Evolutionary conservation across 768 basidiomycete genomes (phyloP).

Genomic region (Naganishia vishniacii): DNA sequence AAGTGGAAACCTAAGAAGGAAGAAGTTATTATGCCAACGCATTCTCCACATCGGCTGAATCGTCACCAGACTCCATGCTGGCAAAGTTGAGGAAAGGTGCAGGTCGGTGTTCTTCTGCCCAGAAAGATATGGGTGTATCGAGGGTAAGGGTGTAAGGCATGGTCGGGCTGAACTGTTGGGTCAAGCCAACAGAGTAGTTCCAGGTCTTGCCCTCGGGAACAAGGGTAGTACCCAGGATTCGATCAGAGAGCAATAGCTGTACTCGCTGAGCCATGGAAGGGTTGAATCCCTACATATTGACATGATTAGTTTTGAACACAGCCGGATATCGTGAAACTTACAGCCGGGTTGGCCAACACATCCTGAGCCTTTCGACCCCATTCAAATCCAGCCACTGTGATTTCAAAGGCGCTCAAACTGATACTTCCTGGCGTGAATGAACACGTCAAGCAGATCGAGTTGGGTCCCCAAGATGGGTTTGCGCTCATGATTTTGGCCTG

Average conservation of each 20-base stretch:
- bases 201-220: constrained; percentile 91
- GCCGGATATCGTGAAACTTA: constrained; percentile 40
- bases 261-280: constrained; percentile 98
- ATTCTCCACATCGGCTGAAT: constrained; percentile 93
- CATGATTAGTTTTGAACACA: constrained; percentile 19
- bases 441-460: constrained; percentile 84
- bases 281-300: constrained; percentile 71
- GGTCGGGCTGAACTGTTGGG: constrained; percentile 80
- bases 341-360: constrained; percentile 71
- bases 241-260: constrained; percentile 79
- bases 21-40: constrained; percentile 71
- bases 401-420: constrained; percentile 83
- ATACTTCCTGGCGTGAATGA: constrained; percentile 98
- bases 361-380: constrained; percentile 95
- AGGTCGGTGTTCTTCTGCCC: constrained; percentile 91
- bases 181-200: constrained; percentile 93
- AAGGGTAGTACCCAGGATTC: constrained; percentile 89
- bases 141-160: constrained; percentile 75
- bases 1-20: too few species aligned
- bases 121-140: constrained; percentile 90
- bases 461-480: constrained; percentile 89
- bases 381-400: constrained; percentile 89
- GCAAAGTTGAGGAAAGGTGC: constrained; percentile 95
- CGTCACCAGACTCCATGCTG: constrained; percentile 79
- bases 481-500: constrained; percentile 97